These are phyloP conservation scores for Pythium insidiosum DNA, from an alignment of 352 stramenopile genomes.

Conservation along the genomic window DNA sequence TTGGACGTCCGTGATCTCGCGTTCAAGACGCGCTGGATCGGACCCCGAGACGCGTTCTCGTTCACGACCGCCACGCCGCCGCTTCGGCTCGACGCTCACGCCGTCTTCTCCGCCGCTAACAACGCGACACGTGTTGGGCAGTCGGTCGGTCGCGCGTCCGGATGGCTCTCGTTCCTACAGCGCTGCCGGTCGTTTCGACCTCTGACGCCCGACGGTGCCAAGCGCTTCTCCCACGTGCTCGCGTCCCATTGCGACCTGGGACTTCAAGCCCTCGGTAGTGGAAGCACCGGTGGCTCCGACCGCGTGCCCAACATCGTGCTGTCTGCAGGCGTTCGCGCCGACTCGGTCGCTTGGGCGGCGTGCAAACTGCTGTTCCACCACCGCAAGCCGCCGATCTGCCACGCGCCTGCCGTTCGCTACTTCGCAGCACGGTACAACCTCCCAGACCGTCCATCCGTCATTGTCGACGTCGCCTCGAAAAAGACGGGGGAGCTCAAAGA, in stretches of 20 bases:
- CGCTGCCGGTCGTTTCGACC: conserved; percentile 13
- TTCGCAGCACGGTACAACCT: conserved; percentile 21
- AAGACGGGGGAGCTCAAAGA: background rate
- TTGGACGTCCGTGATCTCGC: conserved; percentile 18
- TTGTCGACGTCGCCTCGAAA: background rate
- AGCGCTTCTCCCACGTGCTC: conserved; percentile 8
- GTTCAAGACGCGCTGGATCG: conserved; percentile 19
- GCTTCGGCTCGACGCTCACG: background rate
- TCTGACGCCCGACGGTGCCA: background rate
- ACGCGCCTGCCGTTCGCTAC: conserved; percentile 13
- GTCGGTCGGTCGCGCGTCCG: conserved; percentile 1
- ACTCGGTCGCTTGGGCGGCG: conserved; percentile 16
- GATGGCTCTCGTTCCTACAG: conserved; percentile 17
- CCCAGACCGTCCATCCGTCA: conserved; percentile 10
- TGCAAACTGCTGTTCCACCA: conserved; percentile 21
- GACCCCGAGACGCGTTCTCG: conserved; percentile 15
- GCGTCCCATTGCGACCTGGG: conserved; percentile 12
- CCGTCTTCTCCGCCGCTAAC: background rate
- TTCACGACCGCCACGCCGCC: conserved; percentile 6
- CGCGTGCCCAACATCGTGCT: too few relatives aligned
- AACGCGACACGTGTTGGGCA: background rate
- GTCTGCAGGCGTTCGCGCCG: conserved; percentile 7
- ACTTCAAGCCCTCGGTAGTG: background rate
- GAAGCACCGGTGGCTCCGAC: too few relatives aligned
- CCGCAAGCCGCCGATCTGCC: conserved; percentile 18